Conservation (phyloP, 106 monocot genomes). For the Alisma plantagoaquatica region DNA sequence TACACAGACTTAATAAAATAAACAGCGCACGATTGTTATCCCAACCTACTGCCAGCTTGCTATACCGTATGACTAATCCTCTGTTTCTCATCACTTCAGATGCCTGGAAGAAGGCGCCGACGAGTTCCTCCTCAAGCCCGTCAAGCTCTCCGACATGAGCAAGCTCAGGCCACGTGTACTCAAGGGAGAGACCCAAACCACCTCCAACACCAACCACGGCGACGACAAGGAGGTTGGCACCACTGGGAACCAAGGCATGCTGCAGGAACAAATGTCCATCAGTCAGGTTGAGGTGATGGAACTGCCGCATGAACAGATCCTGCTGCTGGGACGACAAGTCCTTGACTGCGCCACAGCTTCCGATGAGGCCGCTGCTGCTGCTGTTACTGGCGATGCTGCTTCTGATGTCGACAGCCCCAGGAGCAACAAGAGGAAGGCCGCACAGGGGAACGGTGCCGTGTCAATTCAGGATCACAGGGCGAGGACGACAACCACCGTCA, state of each 20-base stretch:
- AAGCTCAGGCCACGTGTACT: conserved; percentile 20
- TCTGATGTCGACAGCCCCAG: conserved; percentile 7
- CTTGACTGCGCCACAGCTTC: not conserved
- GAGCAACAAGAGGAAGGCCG: conserved; percentile 24
- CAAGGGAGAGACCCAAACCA: conserved; percentile 11
- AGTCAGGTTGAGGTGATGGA: too few species aligned
- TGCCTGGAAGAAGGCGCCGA: conserved; percentile 39
- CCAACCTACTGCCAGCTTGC: not conserved
- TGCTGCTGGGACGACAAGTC: not conserved
- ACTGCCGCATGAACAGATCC: too few species aligned
- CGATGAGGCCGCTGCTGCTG: not conserved
- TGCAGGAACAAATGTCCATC: too few species aligned
- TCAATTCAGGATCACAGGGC: too few species aligned
- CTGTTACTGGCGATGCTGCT: not conserved
- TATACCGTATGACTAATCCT: not conserved
- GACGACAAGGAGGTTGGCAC: not conserved
- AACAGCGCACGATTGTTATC: not conserved
- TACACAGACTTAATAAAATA: not conserved
- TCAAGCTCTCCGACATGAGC: conserved; percentile 25
- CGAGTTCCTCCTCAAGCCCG: conserved; percentile 37
- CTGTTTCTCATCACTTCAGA: conserved; percentile 9
- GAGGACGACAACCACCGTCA: too few species aligned
- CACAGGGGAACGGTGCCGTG: too few species aligned
- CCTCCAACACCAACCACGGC: not conserved
- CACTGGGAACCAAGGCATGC: too few species aligned